Evolutionary conservation across 2,329 filamentous ascomycete genomes (phyloP).

Genomic region (Trichoderma hamatum): DNA sequence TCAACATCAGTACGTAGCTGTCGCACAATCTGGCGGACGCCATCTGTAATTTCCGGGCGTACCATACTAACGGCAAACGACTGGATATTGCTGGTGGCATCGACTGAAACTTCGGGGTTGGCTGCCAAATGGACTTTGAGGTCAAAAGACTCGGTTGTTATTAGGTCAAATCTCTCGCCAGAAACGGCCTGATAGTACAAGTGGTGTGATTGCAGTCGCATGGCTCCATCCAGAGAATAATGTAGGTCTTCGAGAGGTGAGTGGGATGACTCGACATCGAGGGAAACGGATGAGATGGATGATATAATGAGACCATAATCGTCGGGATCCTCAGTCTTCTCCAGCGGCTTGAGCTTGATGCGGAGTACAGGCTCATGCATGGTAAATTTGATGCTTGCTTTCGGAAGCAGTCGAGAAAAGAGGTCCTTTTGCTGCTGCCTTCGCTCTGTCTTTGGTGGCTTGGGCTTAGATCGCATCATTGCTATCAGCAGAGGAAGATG

Average conservation of each 20-base stretch:
- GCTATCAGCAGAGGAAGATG: conserved; percentile 85
- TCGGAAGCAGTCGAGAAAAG: conserved; percentile 88
- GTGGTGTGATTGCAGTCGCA: conserved; percentile 82
- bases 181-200: conserved; percentile 92
- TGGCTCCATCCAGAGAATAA: conserved; percentile 81
- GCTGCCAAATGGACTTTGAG: conserved; percentile 83
- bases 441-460: conserved; percentile 40
- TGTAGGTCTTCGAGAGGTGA: conserved; percentile 80
- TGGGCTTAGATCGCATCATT: conserved; percentile 63
- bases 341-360: conserved; percentile 81
- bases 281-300: conserved; percentile 87
- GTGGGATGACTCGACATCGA: conserved; percentile 96
- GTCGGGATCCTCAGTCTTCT: conserved; percentile 64
- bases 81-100: conserved; percentile 77
- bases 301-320: conserved; percentile 96
- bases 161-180: conserved; percentile 80
- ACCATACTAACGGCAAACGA: conserved; percentile 90
- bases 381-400: conserved; percentile 92
- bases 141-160: conserved; percentile 86
- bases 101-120: conserved; percentile 81
- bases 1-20: conserved; percentile 75
- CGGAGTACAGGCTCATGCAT: conserved; percentile 95
- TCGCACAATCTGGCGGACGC: conserved; percentile 85
- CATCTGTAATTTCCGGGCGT: conserved; percentile 88
- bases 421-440: conserved; percentile 63